Conservation (phyloP, 768 basidiomycete genomes). For the Boletus eberwhitei region DNA sequence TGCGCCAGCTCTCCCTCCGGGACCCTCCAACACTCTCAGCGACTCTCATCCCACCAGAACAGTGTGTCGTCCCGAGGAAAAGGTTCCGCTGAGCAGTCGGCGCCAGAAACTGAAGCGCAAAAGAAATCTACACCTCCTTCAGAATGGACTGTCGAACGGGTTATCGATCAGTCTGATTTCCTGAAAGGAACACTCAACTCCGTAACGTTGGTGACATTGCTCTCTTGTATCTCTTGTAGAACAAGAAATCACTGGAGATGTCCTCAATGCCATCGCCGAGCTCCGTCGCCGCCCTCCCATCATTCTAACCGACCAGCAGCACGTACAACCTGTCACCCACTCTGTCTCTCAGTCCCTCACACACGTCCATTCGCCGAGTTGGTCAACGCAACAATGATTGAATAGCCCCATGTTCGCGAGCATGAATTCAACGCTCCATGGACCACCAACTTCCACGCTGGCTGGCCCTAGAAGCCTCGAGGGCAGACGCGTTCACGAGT, state of each 20-base stretch:
- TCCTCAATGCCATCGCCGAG: slow-evolving; percentile 89
- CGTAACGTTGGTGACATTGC: background rate
- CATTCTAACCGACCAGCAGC: slow-evolving; percentile 46
- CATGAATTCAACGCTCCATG: slow-evolving; percentile 28
- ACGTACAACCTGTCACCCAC: slow-evolving; percentile 28
- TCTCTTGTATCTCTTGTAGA: slow-evolving; percentile 60
- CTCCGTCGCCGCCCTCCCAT: slow-evolving; percentile 18
- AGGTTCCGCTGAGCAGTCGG: slow-evolving; percentile 14
- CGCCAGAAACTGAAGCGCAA: slow-evolving; percentile 17
- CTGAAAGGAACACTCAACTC: background rate
- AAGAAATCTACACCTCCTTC: slow-evolving; percentile 46
- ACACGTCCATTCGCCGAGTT: slow-evolving; percentile 32
- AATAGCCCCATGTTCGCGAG: slow-evolving; percentile 37
- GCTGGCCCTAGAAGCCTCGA: slow-evolving; percentile 30
- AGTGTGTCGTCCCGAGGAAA: too few relatives aligned
- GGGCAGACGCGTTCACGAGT: slow-evolving; percentile 24
- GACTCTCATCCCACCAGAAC: too few relatives aligned
- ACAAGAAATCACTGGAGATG: slow-evolving; percentile 99
- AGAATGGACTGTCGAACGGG: slow-evolving; percentile 85
- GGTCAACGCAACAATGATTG: slow-evolving; percentile 45
- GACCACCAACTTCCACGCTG: slow-evolving; percentile 21
- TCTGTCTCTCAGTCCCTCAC: slow-evolving; percentile 31
- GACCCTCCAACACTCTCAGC: too few relatives aligned
- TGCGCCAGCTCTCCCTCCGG: too few relatives aligned
- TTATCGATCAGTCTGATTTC: slow-evolving; percentile 57